Evolutionary conservation across 306 rosid genomes (phyloP), one percentile per base, ranked within the genome.

Genomic region (Alnus rubra): DNA sequence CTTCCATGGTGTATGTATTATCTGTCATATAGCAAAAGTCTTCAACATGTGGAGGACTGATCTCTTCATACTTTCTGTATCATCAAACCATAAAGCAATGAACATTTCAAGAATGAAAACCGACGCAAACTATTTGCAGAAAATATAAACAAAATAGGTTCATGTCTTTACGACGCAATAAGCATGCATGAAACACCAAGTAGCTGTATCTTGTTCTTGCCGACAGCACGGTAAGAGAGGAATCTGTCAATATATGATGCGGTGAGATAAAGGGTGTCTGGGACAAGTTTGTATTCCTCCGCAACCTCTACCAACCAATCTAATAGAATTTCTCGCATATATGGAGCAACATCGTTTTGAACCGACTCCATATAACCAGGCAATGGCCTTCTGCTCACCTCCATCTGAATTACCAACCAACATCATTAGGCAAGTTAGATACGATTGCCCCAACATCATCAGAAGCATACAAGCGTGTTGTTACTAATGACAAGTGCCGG

Each of bases 21-120:
- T 88, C 91, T 15, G 91, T 85, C 58, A 88, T 76, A 73, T 78
- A 88, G 78, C 91, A 88, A 51, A 85, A 76, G 13, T 79, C 87
- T 68, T 88, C 84, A 54, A 55, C 69, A 2, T 73, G 67, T 50
- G 89, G 89, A 73, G 84, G 81, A 45, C 68, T 71, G 74, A 88
- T 88, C 67, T 85, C 91, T 74, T 81, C 89, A 31, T 78, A 60
- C 39, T 81, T 83, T 68, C 91, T 88, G 82, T 82, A 65, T 62
- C 60, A 76, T 69, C 68, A 74, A 82, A 82, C 58, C 48, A 55
- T 1, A 23, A 69, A 16, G 53, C 48, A 14, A 39, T 78, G n/a
- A 11, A 4, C 64, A 78, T 30, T 63, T 62, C 64, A 39, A 30
- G 54, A 9, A 80, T 50, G 35, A 15, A 47, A 51, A n/a, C 30